Conservation (phyloP, 2,329 filamentous ascomycete species). For the Epichloe glyceriae region DNA sequence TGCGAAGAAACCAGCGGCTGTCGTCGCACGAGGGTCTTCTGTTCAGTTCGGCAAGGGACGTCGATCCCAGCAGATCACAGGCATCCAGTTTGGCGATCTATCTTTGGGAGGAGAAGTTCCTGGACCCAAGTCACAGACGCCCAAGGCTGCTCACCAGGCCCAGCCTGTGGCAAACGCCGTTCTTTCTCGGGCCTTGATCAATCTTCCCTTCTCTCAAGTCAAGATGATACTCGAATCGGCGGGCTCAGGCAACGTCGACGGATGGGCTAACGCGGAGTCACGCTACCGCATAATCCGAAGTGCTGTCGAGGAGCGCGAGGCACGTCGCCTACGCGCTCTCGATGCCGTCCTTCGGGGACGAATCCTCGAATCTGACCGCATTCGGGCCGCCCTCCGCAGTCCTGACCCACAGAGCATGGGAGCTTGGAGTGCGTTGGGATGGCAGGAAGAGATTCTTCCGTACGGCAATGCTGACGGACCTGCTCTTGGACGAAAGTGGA, state of each 20-base stretch:
- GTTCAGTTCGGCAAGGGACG: slow-evolving; percentile 24
- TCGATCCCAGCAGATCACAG: slow-evolving; percentile 40
- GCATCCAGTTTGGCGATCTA: slow-evolving; percentile 61
- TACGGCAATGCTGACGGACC: slow-evolving; percentile 28
- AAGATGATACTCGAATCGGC: slow-evolving; percentile 51
- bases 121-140: slow-evolving; percentile 18
- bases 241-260: slow-evolving; percentile 37
- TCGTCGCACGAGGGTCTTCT: slow-evolving; percentile 25
- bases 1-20: slow-evolving; percentile 9
- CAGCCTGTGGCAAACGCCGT: slow-evolving; percentile 28
- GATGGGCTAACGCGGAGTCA: slow-evolving; percentile 34
- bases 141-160: slow-evolving; percentile 13
- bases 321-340: slow-evolving; percentile 34
- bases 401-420: slow-evolving; percentile 27
- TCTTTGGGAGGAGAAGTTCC: slow-evolving; percentile 22
- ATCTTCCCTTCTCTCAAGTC: slow-evolving; percentile 54
- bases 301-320: slow-evolving; percentile 45
- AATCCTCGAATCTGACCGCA: slow-evolving; percentile 21
- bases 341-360: slow-evolving; percentile 26
- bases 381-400: slow-evolving; percentile 24
- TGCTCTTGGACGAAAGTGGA: slow-evolving; percentile 31
- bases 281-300: slow-evolving; percentile 35
- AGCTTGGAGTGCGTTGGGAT: slow-evolving; percentile 34
- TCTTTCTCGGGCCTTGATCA: slow-evolving; percentile 55
- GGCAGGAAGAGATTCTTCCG: slow-evolving; percentile 31